Base-by-base conservation (phyloP, 2,329 filamentous ascomycete species). In the Niveomyces coronatus region DNA sequence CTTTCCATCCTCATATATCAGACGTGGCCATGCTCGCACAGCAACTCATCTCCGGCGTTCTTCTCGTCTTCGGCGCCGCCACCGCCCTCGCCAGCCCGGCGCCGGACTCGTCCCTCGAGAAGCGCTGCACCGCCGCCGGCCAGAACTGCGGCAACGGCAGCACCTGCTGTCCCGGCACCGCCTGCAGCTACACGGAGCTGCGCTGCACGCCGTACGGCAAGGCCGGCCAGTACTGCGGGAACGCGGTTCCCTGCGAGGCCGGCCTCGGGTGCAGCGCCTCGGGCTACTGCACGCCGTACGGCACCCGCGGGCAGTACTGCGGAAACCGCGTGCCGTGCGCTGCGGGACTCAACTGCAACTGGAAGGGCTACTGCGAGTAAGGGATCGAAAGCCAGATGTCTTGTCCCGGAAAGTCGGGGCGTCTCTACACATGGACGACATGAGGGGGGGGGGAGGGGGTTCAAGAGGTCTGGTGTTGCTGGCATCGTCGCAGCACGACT, bases 131-230 rank as follows among this genome's bases (percentile, higher is more conserved):
- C n/a, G n/a, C n/a, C n/a, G n/a, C n/a, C n/a, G n/a, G n/a, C n/a
- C n/a, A n/a, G n/a, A n/a, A n/a, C n/a, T n/a, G n/a, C n/a, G n/a
- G n/a, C n/a, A n/a, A n/a, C n/a, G n/a, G n/a, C n/a, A n/a, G n/a
- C n/a, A n/a, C n/a, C n/a, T n/a, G n/a, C n/a, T n/a, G n/a, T n/a
- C n/a, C n/a, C n/a, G n/a, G n/a, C n/a, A n/a, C n/a, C n/a, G n/a
- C n/a, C n/a, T n/a, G n/a, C n/a, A n/a, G n/a, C n/a, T n/a, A n/a
- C n/a, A 7, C 26, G 1, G 9, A 13, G 16, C 27, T 2, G 11
- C 15, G 13, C 28, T 38, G 35, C 19, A 38, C 35, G 2, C 28
- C 17, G 3, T 76, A 75, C 49, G 74, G 74, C 23, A 62, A 68
- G 13, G 54, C 61, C 4, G 62, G 71, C 13, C 53, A 58, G 35